These are phyloP conservation scores for Geotrichum klebahnii DNA, from an alignment of 1,139 yeast genomes.

Conservation along the genomic window DNA sequence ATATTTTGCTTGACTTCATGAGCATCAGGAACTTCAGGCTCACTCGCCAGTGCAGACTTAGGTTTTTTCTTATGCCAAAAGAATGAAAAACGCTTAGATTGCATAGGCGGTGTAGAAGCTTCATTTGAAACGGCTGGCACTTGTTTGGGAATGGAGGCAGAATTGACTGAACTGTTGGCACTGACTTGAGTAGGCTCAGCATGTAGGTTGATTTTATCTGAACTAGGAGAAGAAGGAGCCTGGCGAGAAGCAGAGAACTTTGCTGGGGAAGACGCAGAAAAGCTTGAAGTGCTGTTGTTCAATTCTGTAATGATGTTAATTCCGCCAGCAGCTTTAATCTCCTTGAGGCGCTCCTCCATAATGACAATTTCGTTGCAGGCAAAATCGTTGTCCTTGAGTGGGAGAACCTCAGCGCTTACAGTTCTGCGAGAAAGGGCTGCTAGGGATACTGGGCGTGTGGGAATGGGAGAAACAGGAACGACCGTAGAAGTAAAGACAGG, in stretches of 20 bases:
- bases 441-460: slow-evolving; percentile 13
- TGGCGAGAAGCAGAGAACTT: slow-evolving; percentile 13
- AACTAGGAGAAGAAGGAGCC: slow-evolving; percentile 1
- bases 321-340: not conserved
- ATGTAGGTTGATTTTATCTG: too few species aligned
- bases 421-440: slow-evolving; percentile 7
- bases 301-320: not conserved
- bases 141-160: not conserved
- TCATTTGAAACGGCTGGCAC: too few species aligned
- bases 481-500: slow-evolving; percentile 4
- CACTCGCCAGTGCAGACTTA: not conserved
- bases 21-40: not conserved
- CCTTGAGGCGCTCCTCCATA: slow-evolving; percentile 13
- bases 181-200: too few species aligned
- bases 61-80: slow-evolving; percentile 3
- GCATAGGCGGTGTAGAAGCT: not conserved
- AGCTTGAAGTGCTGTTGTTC: slow-evolving; percentile 8
- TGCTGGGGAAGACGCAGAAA: slow-evolving; percentile 2
- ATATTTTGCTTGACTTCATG: not conserved
- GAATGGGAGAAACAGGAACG: slow-evolving; percentile 14
- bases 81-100: slow-evolving; percentile 9
- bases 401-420: not conserved
- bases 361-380: slow-evolving; percentile 13
- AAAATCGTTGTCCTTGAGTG: slow-evolving; percentile 2
- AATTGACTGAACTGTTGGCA: too few species aligned